Conservation (phyloP, 1,139 yeast genomes). For the Candida neerlandica region DNA sequence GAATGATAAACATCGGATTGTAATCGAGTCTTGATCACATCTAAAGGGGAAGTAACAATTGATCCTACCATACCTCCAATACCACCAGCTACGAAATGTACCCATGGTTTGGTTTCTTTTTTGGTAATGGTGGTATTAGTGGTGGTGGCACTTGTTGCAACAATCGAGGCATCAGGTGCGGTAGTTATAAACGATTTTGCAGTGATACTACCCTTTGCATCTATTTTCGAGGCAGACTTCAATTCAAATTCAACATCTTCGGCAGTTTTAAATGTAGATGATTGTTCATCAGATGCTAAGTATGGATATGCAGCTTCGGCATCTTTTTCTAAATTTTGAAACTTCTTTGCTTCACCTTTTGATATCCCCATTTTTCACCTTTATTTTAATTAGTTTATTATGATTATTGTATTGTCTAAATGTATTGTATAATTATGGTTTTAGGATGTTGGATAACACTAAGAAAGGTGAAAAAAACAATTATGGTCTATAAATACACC, state of each 20-base stretch:
- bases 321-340: slow-evolving; percentile 47
- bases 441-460: background rate
- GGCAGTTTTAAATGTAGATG: slow-evolving; percentile 44
- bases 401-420: background rate
- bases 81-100: slow-evolving; percentile 99
- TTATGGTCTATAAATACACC: background rate
- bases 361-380: slow-evolving; percentile 9
- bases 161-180: no score
- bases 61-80: slow-evolving; percentile 99
- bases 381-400: background rate
- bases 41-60: slow-evolving; percentile 88
- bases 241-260: slow-evolving; percentile 25
- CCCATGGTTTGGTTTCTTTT: slow-evolving; percentile 71
- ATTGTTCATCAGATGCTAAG: slow-evolving; percentile 72
- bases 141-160: slow-evolving; percentile 1
- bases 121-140: slow-evolving; percentile 5
- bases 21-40: slow-evolving; percentile 92
- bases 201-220: background rate
- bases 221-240: slow-evolving; percentile 9
- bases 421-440: background rate
- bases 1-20: slow-evolving; percentile 78
- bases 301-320: slow-evolving; percentile 62
- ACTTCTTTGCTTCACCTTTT: slow-evolving; percentile 10
- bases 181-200: background rate
- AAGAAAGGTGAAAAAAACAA: background rate